phyloP scores from a whole-genome alignment of 225 moss, liverwort and hornwort species.

The Antitrichia curtipendula region DNA sequence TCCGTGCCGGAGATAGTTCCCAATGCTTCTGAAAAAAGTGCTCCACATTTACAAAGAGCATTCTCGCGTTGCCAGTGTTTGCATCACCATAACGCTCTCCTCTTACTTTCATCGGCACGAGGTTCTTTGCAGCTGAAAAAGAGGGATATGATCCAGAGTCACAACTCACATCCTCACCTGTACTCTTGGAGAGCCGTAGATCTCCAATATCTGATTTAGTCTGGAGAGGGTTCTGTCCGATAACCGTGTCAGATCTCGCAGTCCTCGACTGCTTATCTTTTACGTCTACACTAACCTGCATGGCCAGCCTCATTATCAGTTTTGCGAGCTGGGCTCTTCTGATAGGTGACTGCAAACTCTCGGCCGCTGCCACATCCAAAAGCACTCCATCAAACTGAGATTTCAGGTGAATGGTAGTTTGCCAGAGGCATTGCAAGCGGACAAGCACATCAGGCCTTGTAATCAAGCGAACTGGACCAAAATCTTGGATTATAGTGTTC shows the following conservation, averaged over 20 bases:
- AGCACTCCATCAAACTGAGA: neutral
- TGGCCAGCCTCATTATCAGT: constrained; percentile 17
- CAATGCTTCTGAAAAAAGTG: constrained; percentile 29
- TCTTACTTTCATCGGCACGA: neutral
- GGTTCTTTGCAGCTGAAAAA: neutral
- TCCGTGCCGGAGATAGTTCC: constrained; percentile 18
- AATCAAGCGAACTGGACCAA: neutral
- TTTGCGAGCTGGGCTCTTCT: constrained; percentile 16
- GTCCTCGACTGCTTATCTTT: neutral
- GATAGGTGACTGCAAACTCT: neutral
- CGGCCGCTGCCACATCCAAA: neutral
- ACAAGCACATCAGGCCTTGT: neutral
- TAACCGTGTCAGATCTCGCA: neutral
- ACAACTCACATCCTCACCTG: neutral
- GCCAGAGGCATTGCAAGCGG: constrained; percentile 14
- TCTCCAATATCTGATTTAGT: neutral
- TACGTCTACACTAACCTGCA: neutral
- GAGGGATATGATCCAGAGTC: neutral
- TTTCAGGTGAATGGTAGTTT: neutral
- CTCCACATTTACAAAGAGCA: neutral
- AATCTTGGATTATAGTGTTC: constrained; percentile 6
- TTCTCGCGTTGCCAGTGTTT: neutral
- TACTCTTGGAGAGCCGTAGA: neutral
- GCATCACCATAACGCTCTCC: neutral
- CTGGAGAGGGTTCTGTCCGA: neutral